phyloP scores from a whole-genome alignment of 345 rosid species.

The Eucalyptus melliodora region DNA sequence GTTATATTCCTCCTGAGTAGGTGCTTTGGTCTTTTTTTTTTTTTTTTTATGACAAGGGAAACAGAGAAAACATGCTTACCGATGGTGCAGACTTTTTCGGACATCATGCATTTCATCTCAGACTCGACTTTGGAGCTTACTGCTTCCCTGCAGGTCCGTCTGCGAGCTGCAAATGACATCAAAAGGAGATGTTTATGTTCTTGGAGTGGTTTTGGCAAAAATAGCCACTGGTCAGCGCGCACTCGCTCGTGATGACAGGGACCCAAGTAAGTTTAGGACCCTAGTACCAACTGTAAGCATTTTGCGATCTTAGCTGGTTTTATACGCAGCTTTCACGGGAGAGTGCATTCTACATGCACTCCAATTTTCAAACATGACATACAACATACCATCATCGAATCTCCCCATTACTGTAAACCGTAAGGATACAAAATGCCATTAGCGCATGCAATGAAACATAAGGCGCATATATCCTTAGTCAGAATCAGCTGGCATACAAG shows the following conservation, averaged over 20 bases:
- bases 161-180: conserved; percentile 48
- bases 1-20: conserved; percentile 62
- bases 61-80: not conserved
- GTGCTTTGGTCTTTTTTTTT: not conserved
- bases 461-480: not conserved
- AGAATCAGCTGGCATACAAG: not conserved
- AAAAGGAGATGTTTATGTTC: conserved; percentile 54
- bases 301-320: too few species aligned
- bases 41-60: not conserved
- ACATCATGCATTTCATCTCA: not conserved
- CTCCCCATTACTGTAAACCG: not conserved
- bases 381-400: not conserved
- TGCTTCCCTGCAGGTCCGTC: conserved; percentile 22
- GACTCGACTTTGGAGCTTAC: not conserved
- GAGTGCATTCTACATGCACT: not conserved
- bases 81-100: not conserved
- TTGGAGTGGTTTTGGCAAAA: conserved; percentile 53
- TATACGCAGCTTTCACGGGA: too few species aligned
- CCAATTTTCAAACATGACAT: not conserved
- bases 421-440: not conserved
- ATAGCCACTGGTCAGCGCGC: conserved; percentile 46
- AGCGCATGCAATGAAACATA: not conserved
- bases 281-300: too few species aligned
- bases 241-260: conserved; percentile 38
- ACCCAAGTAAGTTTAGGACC: too few species aligned